Conservation (phyloP, 495 filamentous ascomycete species). For the Penicillium coprophilum region DNA sequence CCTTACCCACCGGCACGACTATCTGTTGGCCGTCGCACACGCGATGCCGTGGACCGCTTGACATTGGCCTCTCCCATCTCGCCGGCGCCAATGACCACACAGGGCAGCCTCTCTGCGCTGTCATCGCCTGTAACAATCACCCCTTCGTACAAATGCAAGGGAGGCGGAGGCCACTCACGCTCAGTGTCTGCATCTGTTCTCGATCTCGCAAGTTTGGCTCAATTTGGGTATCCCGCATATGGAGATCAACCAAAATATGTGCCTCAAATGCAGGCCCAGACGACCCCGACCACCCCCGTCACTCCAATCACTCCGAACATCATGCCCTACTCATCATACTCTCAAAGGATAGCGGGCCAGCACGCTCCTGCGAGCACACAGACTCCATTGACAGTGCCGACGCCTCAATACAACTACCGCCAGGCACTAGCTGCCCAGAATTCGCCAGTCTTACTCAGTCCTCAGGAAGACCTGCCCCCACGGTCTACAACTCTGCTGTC, state of each 20-base stretch:
- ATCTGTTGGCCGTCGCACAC: conserved; percentile 54
- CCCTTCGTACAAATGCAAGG: conserved; percentile 47
- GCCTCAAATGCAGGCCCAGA: conserved; percentile 43
- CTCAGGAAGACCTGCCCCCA: conserved; percentile 33
- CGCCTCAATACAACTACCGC: conserved; percentile 45
- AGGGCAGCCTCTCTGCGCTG: conserved; percentile 37
- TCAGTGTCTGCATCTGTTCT: conserved; percentile 69
- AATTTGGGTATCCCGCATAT: conserved; percentile 78
- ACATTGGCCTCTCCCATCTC: conserved; percentile 54
- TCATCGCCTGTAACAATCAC: conserved; percentile 68
- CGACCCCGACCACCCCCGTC: conserved; percentile 46
- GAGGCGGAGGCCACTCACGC: conserved; percentile 47
- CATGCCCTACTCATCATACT: conserved; percentile 42
- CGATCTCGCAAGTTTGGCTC: conserved; percentile 63
- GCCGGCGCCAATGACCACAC: conserved; percentile 40
- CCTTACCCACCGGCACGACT: conserved; percentile 43
- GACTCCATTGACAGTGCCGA: conserved; percentile 39
- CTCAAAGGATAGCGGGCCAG: conserved; percentile 22
- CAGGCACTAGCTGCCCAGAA: conserved; percentile 42
- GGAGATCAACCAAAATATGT: conserved; percentile 72
- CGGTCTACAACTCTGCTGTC: conserved; percentile 67
- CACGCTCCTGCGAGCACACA: conserved; percentile 33
- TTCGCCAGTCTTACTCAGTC: conserved; percentile 49
- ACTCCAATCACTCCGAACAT: conserved; percentile 45
- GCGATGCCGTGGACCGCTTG: conserved; percentile 63